Conservation (phyloP, 768 basidiomycete genomes). For the Tylopilus vinaceipallidus region DNA sequence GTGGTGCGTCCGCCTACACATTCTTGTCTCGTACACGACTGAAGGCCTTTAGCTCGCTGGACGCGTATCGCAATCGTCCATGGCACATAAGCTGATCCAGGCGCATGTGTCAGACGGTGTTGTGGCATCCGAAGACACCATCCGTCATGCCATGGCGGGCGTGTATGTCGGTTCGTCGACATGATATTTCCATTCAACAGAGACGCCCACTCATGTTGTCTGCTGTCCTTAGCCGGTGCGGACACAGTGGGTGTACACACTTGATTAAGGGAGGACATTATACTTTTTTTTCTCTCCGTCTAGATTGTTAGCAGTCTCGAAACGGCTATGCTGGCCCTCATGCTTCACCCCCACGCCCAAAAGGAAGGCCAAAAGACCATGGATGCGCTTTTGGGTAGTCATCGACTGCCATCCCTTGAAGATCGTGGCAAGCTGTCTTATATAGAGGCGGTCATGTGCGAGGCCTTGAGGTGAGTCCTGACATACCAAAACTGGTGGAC, state of each 20-base stretch:
- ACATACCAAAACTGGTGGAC: background rate
- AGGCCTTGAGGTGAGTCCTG: background rate
- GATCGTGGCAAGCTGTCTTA: background rate
- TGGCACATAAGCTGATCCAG: slow-evolving; percentile 3
- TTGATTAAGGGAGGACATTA: background rate
- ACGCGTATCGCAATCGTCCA: slow-evolving; percentile 1
- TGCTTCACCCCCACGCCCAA: slow-evolving; percentile 4
- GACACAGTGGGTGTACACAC: slow-evolving; percentile 1
- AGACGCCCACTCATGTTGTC: too few relatives aligned
- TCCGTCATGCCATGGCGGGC: slow-evolving; percentile 4
- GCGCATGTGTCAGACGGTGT: background rate
- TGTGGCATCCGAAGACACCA: background rate
- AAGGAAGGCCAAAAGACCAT: background rate
- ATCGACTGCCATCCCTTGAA: background rate
- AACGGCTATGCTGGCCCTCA: slow-evolving; percentile 2
- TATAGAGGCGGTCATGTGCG: slow-evolving; percentile 2
- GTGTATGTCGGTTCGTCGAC: slow-evolving; percentile 4
- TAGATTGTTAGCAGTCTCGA: slow-evolving; percentile 1
- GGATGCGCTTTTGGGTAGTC: background rate
- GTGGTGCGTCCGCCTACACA: background rate
- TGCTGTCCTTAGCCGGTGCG: background rate
- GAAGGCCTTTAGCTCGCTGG: slow-evolving; percentile 1
- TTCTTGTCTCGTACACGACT: background rate
- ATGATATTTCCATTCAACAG: background rate
- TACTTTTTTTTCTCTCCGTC: too few relatives aligned